Evolutionary conservation across 2,329 filamentous ascomycete species (phyloP).

Genomic region (Aspergillus sp.): DNA sequence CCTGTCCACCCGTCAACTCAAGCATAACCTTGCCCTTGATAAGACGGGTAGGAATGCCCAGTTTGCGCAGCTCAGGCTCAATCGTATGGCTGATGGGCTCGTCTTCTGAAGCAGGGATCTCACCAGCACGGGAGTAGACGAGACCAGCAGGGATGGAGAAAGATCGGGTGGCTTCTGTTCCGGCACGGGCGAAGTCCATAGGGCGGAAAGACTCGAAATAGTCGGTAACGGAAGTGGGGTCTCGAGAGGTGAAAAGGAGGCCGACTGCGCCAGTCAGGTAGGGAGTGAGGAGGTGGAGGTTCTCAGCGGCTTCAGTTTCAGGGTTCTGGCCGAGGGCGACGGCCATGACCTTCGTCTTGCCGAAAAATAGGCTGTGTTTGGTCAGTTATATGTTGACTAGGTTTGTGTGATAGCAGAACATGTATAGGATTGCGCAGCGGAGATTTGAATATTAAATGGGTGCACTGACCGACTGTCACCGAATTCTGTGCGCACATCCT

Average conservation of each 20-base stretch:
- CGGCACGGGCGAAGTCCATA: constrained; percentile 89
- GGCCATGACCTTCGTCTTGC: constrained; percentile 98
- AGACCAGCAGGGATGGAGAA: constrained; percentile 82
- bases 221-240: constrained; percentile 62
- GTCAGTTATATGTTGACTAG: neutral
- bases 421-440: neutral
- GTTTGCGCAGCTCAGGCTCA: constrained; percentile 84
- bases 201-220: constrained; percentile 73
- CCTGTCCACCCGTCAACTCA: constrained; percentile 49
- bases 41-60: constrained; percentile 86
- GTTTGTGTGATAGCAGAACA: neutral
- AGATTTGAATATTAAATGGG: neutral
- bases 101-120: constrained; percentile 77
- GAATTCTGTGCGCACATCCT: constrained; percentile 83
- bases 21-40: constrained; percentile 85
- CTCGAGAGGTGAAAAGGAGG: constrained; percentile 83
- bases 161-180: constrained; percentile 68
- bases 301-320: constrained; percentile 77
- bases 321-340: constrained; percentile 81
- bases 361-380: constrained; percentile 84
- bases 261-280: constrained; percentile 82
- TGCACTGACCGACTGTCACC: constrained; percentile 72
- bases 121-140: constrained; percentile 75
- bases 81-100: constrained; percentile 82
- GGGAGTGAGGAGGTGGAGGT: constrained; percentile 67